A percentile compares a stretch with the other conserved stretches of the same genome.
Evolutionary conservation across 2,329 filamentous ascomycete species (phyloP).

Genomic region (Xylariaceae sp.): DNA sequence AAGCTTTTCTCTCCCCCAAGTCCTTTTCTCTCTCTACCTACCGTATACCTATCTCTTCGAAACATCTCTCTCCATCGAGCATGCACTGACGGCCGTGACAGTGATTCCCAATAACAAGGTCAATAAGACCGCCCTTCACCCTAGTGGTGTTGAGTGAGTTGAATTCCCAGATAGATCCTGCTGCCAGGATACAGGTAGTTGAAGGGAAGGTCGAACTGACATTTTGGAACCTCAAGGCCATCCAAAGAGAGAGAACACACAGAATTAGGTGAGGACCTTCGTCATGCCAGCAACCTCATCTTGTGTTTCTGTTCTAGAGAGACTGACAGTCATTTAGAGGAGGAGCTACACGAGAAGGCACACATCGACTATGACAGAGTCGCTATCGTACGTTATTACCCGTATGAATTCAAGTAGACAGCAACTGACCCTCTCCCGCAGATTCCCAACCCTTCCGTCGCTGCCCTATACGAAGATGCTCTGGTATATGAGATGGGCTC

Average conservation of each 20-base stretch:
- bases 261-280: constrained; percentile 60
- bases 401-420: constrained; percentile 1
- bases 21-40: not conserved
- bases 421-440: constrained; percentile 29
- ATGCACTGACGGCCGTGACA: constrained; percentile 26
- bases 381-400: constrained; percentile 70
- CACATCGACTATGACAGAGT: constrained; percentile 99
- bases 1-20: too few species aligned
- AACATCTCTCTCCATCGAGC: not conserved
- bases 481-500: constrained; percentile 95
- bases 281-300: constrained; percentile 2
- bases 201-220: constrained; percentile 2
- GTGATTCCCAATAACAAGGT: constrained; percentile 56
- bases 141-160: constrained; percentile 81
- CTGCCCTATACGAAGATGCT: constrained; percentile 97
- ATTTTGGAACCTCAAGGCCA: constrained; percentile 50
- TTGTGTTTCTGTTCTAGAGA: not conserved
- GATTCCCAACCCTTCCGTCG: constrained; percentile 88
- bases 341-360: constrained; percentile 93
- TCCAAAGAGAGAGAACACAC: constrained; percentile 70
- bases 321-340: constrained; percentile 48
- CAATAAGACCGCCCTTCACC: constrained; percentile 91
- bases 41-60: not conserved
- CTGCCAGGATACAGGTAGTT: too few species aligned
- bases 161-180: not conserved